Percentiles rank a stretch among this genome's conserved stretches.
These are phyloP conservation scores for Nephelium lappaceum DNA, from an alignment of 345 rosid species.

Conservation along the genomic window DNA sequence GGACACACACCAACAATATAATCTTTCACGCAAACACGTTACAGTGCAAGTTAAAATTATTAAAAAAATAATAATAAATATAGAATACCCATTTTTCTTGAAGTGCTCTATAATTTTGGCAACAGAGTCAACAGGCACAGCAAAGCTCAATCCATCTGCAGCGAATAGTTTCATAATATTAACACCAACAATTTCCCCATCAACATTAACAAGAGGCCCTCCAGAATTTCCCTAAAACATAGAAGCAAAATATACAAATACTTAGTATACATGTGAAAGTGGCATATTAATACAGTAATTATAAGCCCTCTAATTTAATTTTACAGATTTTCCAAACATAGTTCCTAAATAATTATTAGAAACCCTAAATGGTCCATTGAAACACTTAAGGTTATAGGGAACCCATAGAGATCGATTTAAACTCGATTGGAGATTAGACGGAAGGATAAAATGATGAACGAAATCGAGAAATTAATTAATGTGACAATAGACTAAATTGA, in stretches of 20 bases:
- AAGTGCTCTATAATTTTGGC: slow-evolving; percentile 78
- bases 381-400: too few species aligned
- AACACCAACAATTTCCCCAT: slow-evolving; percentile 90
- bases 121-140: slow-evolving; percentile 84
- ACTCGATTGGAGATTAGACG: too few species aligned
- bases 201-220: slow-evolving; percentile 89
- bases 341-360: too few species aligned
- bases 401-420: too few species aligned
- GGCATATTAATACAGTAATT: not conserved
- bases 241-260: slow-evolving; percentile 13
- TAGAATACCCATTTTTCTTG: slow-evolving; percentile 73
- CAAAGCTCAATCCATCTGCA: slow-evolving; percentile 81
- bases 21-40: not conserved
- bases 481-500: too few species aligned
- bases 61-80: not conserved
- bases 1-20: not conserved
- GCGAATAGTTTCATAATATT: slow-evolving; percentile 80
- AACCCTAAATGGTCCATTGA: too few species aligned
- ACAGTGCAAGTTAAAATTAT: not conserved
- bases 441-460: too few species aligned
- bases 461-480: too few species aligned
- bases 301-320: too few species aligned
- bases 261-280: not conserved
- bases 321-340: too few species aligned
- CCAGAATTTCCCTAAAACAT: slow-evolving; percentile 85